Base-by-base conservation (phyloP, 257 asterid genomes). In the Rhazya stricta region DNA sequence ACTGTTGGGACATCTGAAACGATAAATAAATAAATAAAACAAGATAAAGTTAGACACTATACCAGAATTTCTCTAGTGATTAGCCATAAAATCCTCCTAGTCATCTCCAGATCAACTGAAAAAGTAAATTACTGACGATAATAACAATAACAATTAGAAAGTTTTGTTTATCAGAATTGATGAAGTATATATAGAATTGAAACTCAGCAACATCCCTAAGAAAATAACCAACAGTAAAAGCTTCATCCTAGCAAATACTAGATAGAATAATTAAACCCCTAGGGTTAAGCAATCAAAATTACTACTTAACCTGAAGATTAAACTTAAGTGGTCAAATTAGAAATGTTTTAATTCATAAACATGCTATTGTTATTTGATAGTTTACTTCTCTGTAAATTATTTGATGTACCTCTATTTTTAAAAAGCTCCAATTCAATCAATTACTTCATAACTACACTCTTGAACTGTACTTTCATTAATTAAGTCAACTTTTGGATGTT, bases 1-100 rank as follows among this genome's bases (percentile, higher is more conserved):
- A 94, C 97, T 65, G 97, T 88, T 36, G 97, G 97, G 77, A 83
- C 50, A 83, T 91, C 97, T 94, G 97, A 72, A 83, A 77, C 63
- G 79, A 71, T 36, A 69, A n/a, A n/a, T n/a, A n/a, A n/a, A n/a
- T n/a, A n/a, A n/a, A 53, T 36, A 67, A 1, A 77, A n/a, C 48
- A 5, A 43, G 16, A 43, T 21, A 62, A 65, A 57, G 37, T 39
- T 51, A 37, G 53, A 60, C 66, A 2, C 11, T 43, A 69, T 15
- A 69, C 41, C 43, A 69, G 61, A 51, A 4, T 71, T 71, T 71
- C 62, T 71, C 37, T 8, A 30, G 9, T 32, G 72, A 61, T 67
- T 34, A 51, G 21, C 9, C 11, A 30, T 30, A 34, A 34, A 43
- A 50, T 30, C 32, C 50, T 30, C 74, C 29, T 65, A 65, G 16